Conservation (phyloP, 2,329 filamentous ascomycete genomes). For the Trichoderma sp. region DNA sequence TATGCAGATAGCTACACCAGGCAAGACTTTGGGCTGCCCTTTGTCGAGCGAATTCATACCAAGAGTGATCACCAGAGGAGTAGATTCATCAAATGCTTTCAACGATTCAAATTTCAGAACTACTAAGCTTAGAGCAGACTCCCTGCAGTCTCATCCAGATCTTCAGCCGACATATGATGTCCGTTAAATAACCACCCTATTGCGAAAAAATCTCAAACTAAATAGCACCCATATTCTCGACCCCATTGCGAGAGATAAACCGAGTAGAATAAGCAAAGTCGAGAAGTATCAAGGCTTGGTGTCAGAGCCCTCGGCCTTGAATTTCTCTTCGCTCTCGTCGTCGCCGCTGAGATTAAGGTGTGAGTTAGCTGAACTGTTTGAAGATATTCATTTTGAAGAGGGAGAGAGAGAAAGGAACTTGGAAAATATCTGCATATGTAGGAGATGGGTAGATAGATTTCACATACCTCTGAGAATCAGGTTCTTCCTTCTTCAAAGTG, state of each 20-base stretch:
- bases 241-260: neutral
- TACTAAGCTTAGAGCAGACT: neutral
- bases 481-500: slow-evolving; percentile 23
- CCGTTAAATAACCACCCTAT: neutral
- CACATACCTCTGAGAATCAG: neutral
- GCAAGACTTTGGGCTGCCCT: neutral
- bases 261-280: neutral
- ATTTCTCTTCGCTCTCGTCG: neutral
- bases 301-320: neutral
- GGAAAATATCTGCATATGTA: too few species aligned
- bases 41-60: neutral
- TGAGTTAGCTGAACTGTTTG: neutral
- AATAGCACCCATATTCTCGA: neutral
- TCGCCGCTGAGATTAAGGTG: neutral
- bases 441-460: neutral
- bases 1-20: neutral
- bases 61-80: neutral
- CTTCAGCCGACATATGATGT: neutral
- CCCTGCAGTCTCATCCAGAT: neutral
- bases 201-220: neutral
- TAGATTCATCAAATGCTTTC: neutral
- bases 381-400: too few species aligned
- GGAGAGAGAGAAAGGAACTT: too few species aligned
- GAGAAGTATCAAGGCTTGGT: neutral
- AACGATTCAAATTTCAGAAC: neutral